Evolutionary conservation across 2,329 filamentous ascomycete species (phyloP), one percentile per base, ranked within the genome.

Genomic region (Hypoxylon sp.): DNA sequence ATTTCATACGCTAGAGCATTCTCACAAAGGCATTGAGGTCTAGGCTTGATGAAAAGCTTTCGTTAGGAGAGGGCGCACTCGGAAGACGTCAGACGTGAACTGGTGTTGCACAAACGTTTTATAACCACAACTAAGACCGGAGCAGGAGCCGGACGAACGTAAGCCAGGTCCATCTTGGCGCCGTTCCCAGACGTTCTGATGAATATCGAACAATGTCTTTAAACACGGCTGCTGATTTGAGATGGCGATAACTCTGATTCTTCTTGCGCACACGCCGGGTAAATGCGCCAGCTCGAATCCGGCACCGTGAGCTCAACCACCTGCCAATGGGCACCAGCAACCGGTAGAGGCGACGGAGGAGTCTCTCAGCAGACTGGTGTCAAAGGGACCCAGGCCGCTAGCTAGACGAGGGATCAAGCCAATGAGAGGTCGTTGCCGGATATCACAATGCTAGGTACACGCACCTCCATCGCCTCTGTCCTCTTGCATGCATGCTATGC

Each of bases 391-490:
- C n/a, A n/a, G n/a, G n/a, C n/a, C n/a, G n/a, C n/a, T n/a, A n/a
- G n/a, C n/a, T 47, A 55, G 60, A 58, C 46, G 54, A 63, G 48
- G 31, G 24, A 38, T 40, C 58, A 26, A 46, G 58, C 66, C 62
- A 66, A 69, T 64, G 59, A 69, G 18, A 57, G 48, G 42, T 40
- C 55, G 43, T 48, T 15, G 33, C 62, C 53, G 50, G 55, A 58
- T 41, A 52, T 60, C 42, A 52, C 42, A 55, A 60, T 60, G 60
- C n/a, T n/a, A n/a, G n/a, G n/a, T n/a, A n/a, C n/a, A n/a, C 58
- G 49, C 63, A 56, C n/a, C 48, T 35, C 15, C n/a, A 6, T 35
- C 5, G 18, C 31, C 43, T 57, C 47, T 56, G 49, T 64, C 43
- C 47, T 52, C 55, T 55, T 67, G 63, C 58, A 67, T 64, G 61